A percentile compares a stretch with the other conserved stretches of the same genome.
phyloP scores from a whole-genome alignment of 148 eudicot species.

The Camellia sinensis region DNA sequence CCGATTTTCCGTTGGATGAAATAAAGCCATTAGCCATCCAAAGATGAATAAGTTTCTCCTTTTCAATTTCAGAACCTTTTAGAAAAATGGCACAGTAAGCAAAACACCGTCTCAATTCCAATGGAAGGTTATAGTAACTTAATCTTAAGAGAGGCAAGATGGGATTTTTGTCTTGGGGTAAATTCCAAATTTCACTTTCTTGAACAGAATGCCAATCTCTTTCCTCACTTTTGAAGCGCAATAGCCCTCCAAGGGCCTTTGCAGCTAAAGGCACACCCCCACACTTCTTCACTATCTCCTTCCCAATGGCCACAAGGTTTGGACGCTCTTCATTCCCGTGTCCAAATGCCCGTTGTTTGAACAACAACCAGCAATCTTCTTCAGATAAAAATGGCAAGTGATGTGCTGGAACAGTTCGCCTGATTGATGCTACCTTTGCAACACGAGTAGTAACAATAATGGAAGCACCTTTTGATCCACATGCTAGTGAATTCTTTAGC shows the following conservation, averaged over 20 bases:
- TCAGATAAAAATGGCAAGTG: not conserved
- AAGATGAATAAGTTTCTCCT: not conserved
- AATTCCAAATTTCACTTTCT: not conserved
- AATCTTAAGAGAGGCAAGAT: not conserved
- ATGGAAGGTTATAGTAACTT: not conserved
- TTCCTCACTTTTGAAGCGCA: not conserved
- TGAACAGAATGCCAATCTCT: not conserved
- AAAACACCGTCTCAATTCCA: not conserved
- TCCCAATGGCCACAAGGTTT: not conserved
- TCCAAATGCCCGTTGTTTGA: not conserved
- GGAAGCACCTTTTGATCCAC: not conserved
- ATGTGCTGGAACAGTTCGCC: not conserved
- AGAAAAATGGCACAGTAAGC: conserved; percentile 6
- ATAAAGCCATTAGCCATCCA: conserved; percentile 9
- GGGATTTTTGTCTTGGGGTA: not conserved
- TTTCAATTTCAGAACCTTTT: not conserved
- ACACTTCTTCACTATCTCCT: not conserved
- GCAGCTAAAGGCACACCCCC: conserved; percentile 14
- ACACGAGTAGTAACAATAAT: not conserved
- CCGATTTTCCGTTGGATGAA: not conserved
- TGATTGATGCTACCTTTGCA: not conserved
- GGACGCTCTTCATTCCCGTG: not conserved
- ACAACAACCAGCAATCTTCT: not conserved
- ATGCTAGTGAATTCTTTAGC: not conserved
- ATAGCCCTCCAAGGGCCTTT: not conserved